These are phyloP conservation scores for Backusella mclennaniae DNA, from an alignment of 192 early-diverging fungal genomes.

Conservation along the genomic window DNA sequence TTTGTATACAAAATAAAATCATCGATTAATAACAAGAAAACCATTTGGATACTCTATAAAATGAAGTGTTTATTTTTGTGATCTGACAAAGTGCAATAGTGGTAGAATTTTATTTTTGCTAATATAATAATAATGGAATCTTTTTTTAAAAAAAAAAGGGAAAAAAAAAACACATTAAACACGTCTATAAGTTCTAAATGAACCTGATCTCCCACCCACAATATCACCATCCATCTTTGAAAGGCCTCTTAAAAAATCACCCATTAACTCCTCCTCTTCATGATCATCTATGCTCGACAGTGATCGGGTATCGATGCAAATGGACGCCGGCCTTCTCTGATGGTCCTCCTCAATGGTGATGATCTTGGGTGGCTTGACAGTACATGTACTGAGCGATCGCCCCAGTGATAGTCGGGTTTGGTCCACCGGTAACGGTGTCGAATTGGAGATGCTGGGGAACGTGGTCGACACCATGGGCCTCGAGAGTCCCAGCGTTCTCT, in stretches of 20 bases:
- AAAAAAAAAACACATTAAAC: neutral
- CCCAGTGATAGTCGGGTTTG: neutral
- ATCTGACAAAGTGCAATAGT: too few relatives aligned
- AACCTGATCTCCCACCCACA: constrained; percentile 19
- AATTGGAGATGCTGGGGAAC: constrained; percentile 18
- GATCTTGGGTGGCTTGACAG: neutral
- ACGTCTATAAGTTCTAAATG: constrained; percentile 4
- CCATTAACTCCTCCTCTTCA: constrained; percentile 25
- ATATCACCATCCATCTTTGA: constrained; percentile 36
- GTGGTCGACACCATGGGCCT: constrained; percentile 35
- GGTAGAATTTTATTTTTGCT: neutral
- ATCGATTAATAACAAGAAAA: too few relatives aligned
- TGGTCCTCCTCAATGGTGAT: constrained; percentile 12
- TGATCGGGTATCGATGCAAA: constrained; percentile 17
- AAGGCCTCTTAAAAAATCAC: constrained; percentile 35
- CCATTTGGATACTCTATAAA: too few relatives aligned
- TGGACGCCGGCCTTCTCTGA: constrained; percentile 19
- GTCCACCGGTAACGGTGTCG: constrained; percentile 19
- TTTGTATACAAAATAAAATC: too few relatives aligned
- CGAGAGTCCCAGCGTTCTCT: constrained; percentile 11
- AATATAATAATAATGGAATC: neutral
- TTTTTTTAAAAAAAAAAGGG: too few relatives aligned
- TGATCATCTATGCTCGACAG: constrained; percentile 5
- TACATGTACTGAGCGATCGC: constrained; percentile 11
- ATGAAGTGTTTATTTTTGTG: too few relatives aligned